Percentiles rank a stretch among this genome's conserved stretches.
These are phyloP conservation scores for Aaosphaeria pasadenensis DNA, from an alignment of 2,329 filamentous ascomycete species.

Conservation along the genomic window DNA sequence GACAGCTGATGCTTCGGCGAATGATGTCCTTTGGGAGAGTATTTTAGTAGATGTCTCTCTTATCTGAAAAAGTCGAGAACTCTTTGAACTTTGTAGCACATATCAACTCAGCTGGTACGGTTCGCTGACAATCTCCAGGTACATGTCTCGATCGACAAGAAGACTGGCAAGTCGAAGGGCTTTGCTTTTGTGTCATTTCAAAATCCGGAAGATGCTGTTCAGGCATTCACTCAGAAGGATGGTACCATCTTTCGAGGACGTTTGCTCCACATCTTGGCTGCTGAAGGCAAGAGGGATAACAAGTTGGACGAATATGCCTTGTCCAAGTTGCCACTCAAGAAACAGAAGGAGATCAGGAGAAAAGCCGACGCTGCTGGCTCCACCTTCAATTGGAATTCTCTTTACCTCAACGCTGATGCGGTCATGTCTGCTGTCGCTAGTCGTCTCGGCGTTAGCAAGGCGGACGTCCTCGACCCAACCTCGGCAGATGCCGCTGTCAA, in stretches of 20 bases:
- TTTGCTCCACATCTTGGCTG: slow-evolving; percentile 85
- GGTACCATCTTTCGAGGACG: slow-evolving; percentile 89
- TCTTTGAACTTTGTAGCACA: neutral
- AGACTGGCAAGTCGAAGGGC: slow-evolving; percentile 74
- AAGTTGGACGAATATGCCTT: slow-evolving; percentile 85
- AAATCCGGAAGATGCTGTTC: slow-evolving; percentile 68
- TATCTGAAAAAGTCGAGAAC: slow-evolving; percentile 60
- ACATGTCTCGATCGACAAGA: slow-evolving; percentile 74
- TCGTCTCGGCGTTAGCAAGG: slow-evolving; percentile 84
- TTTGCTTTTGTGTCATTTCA: slow-evolving; percentile 83
- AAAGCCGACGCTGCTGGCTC: slow-evolving; percentile 75
- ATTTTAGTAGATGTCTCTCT: slow-evolving; percentile 99
- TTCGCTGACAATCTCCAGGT: slow-evolving; percentile 57
- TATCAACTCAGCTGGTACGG: neutral
- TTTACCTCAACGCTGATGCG: slow-evolving; percentile 77
- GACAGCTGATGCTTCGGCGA: slow-evolving; percentile 95
- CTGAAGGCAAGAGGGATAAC: slow-evolving; percentile 74
- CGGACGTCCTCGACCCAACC: slow-evolving; percentile 90
- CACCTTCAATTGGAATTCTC: slow-evolving; percentile 96
- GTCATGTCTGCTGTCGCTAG: slow-evolving; percentile 87
- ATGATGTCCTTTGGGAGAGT: slow-evolving; percentile 90
- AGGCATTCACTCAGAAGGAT: slow-evolving; percentile 77
- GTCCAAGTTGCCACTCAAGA: slow-evolving; percentile 89
- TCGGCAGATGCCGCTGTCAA: slow-evolving; percentile 92
- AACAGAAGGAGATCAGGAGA: slow-evolving; percentile 85